Base-by-base conservation (phyloP, 352 stramenopile species). In the Globisporangium rhizosaccharum region DNA sequence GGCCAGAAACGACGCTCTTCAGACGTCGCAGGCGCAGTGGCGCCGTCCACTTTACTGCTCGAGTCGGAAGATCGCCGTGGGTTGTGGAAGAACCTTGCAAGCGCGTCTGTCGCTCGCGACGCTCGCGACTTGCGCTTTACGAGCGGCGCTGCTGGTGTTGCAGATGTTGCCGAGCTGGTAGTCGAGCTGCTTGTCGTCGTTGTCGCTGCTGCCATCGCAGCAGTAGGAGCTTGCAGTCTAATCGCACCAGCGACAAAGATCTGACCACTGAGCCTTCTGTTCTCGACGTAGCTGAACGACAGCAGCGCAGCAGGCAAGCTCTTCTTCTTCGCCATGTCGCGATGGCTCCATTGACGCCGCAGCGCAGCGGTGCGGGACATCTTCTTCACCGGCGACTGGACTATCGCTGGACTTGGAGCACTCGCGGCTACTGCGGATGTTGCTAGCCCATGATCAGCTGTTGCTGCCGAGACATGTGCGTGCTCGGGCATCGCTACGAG, bases 1-100 rank as follows among this genome's bases (percentile, higher is more conserved):
- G 39, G 48, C 56, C 56, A 62, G 56, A 62, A 62, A 1, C 56
- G 56, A 18, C 48, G 48, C 14, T 56, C 56, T 5, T 56, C 56
- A 0, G 56, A 50, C 17, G 47, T 48, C 33, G 56, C 33, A 2
- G 23, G 55, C 3, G 26, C 20, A 28, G 18, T 56, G 45, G 48
- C 36, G 9, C 41, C 18, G 17, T 23, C 11, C 15, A 3, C 18
- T 3, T 54, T 51, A 18, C 37, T 42, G 11, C 17, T 47, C 30
- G 15, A 23, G 48, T 56, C 44, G 11, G 51, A 53, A 10, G 48
- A 54, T 1, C 48, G 36, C 1, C 37, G 48, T 0, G 48, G 39
- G 10, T 54, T 56, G 15, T 48, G 17, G 56, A 62, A 53, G 26
- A 62, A 56, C 51, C 30, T 62, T 23, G 57, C 45, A 41, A 63